A percentile compares a stretch with the other conserved stretches of the same genome.
These are phyloP conservation scores for Colletotrichum brevisporum DNA, from an alignment of 2,329 filamentous ascomycete genomes.

Conservation along the genomic window DNA sequence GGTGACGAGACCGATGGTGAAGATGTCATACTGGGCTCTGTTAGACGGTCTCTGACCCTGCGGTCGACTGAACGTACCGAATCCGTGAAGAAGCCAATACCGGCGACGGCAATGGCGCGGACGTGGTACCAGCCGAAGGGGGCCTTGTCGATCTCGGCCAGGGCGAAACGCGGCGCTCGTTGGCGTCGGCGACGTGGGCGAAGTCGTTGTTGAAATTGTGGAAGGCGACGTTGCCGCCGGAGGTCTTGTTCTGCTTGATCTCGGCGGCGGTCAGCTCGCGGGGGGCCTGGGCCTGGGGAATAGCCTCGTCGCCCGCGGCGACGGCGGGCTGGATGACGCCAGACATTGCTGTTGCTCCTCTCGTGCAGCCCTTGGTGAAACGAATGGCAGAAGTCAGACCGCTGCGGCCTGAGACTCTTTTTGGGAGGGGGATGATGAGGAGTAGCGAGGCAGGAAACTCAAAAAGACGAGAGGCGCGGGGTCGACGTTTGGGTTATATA, in stretches of 20 bases:
- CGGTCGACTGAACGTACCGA: slow-evolving; percentile 56
- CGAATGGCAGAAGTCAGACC: slow-evolving; percentile 26
- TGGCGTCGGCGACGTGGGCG: slow-evolving; percentile 74
- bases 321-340: slow-evolving; percentile 25
- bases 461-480: slow-evolving; percentile 3
- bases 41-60: neutral
- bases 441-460: slow-evolving; percentile 13
- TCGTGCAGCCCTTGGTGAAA: slow-evolving; percentile 20
- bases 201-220: slow-evolving; percentile 86
- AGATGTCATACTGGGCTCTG: slow-evolving; percentile 76
- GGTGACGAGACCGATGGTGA: slow-evolving; percentile 80
- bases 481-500: slow-evolving; percentile 32
- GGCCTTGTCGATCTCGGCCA: slow-evolving; percentile 86
- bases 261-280: slow-evolving; percentile 22
- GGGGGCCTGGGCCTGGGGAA: too few relatives aligned
- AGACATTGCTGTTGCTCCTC: slow-evolving; percentile 30
- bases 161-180: slow-evolving; percentile 83
- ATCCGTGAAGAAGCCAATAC: slow-evolving; percentile 91
- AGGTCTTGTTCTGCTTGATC: slow-evolving; percentile 58
- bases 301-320: slow-evolving; percentile 6
- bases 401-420: slow-evolving; percentile 1
- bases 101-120: slow-evolving; percentile 81
- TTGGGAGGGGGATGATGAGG: slow-evolving; percentile 20
- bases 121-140: slow-evolving; percentile 90
- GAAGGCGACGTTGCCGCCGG: slow-evolving; percentile 78